phyloP scores from a whole-genome alignment of 306 rosid species.

The Astragalus membranaceus region DNA sequence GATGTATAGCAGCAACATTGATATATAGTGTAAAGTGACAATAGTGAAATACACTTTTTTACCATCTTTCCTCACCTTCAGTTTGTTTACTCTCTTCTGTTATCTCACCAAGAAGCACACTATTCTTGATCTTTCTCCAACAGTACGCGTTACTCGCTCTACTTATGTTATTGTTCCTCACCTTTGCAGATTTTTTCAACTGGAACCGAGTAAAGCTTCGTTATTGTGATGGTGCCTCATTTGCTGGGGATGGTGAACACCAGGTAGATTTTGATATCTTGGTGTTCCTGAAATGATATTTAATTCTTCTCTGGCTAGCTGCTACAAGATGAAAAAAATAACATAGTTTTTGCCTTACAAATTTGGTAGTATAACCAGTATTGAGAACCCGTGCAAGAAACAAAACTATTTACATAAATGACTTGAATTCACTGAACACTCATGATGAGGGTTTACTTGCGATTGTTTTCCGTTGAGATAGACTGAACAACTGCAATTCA shows the following conservation, averaged over 20 bases:
- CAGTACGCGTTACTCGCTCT: no score
- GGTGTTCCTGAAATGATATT: not conserved
- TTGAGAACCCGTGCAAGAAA: no score
- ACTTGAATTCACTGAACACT: not conserved
- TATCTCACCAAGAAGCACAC: no score
- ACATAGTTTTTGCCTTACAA: not conserved
- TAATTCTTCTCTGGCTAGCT: not conserved
- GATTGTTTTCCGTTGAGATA: constrained; percentile 17
- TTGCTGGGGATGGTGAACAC: constrained; percentile 70
- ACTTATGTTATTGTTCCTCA: constrained; percentile 10
- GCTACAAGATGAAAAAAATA: not conserved
- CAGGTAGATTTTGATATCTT: constrained; percentile 41
- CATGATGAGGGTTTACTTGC: not conserved
- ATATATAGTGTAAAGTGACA: no score
- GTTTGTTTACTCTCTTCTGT: no score
- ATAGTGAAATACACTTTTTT: no score
- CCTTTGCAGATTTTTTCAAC: constrained; percentile 77
- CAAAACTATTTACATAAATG: no score
- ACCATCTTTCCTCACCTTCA: no score
- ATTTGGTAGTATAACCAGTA: not conserved
- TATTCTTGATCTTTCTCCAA: no score
- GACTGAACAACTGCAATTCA: constrained; percentile 68
- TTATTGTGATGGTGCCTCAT: constrained; percentile 98
- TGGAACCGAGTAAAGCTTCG: constrained; percentile 96
- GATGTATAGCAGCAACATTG: no score